Evolutionary conservation across 305 asterid species (phyloP).

Genomic region (Solanum hybrid): DNA sequence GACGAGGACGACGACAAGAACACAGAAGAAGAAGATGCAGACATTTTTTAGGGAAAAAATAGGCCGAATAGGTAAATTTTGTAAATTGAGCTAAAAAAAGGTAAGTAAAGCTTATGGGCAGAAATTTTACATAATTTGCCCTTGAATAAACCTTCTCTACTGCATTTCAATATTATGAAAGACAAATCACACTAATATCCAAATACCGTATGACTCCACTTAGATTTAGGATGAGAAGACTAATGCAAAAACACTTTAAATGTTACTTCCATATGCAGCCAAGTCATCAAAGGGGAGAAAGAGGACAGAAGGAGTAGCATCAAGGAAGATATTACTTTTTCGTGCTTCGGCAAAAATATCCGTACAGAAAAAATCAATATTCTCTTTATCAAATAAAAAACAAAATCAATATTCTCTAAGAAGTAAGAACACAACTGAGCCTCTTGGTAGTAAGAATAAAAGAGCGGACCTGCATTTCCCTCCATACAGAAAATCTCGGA

Average conservation of each 20-base stretch:
- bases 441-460: not conserved
- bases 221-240: not conserved
- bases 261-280: not conserved
- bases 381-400: too few species aligned
- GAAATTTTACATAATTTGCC: not conserved
- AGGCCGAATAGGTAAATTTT: not conserved
- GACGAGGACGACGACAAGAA: not conserved
- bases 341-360: not conserved
- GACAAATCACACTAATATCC: not conserved
- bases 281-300: not conserved
- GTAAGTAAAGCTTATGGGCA: not conserved
- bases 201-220: not conserved
- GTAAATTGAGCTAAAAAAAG: not conserved
- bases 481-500: not conserved
- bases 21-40: not conserved
- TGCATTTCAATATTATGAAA: not conserved
- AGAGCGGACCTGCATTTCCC: not conserved
- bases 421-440: not conserved
- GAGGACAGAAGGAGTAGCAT: not conserved
- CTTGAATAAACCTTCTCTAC: not conserved
- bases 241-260: not conserved
- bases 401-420: not conserved
- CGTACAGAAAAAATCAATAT: not conserved
- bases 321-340: not conserved
- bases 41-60: not conserved